Percentiles rank a stretch among this genome's conserved stretches.
These are phyloP conservation scores for Elaeis guineensis DNA, from an alignment of 176 grass and related monocot genomes.

Conservation along the genomic window DNA sequence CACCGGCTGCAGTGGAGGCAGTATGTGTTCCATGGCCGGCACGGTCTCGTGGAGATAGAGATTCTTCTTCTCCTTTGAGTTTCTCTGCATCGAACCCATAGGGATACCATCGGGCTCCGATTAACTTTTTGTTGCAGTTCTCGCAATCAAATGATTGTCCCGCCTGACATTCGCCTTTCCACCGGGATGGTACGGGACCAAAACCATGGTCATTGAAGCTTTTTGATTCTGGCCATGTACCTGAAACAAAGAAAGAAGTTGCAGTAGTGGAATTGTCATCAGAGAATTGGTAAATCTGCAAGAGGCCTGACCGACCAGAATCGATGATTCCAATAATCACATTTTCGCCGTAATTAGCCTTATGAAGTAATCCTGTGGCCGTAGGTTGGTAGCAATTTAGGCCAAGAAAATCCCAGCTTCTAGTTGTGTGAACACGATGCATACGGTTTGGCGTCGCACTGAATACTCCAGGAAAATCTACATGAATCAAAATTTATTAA, in stretches of 20 bases:
- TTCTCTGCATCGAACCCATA: neutral
- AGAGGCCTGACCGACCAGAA: no score
- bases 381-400: no score
- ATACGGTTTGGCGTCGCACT: no score
- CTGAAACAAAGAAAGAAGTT: neutral
- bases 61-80: slow-evolving; percentile 3
- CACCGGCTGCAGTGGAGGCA: slow-evolving; percentile 41
- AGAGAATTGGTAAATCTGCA: no score
- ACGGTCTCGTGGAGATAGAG: slow-evolving; percentile 25
- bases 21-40: slow-evolving; percentile 31
- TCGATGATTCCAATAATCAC: no score
- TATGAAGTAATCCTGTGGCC: no score
- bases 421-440: no score
- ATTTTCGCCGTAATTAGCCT: no score
- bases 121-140: slow-evolving; percentile 51
- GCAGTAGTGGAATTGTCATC: no score
- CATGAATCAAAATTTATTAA: no score
- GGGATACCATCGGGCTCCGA: slow-evolving; percentile 44
- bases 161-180: slow-evolving; percentile 40
- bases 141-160: slow-evolving; percentile 12
- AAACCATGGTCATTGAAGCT: slow-evolving; percentile 39
- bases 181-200: slow-evolving; percentile 19
- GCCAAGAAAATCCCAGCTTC: no score
- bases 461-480: no score
- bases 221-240: slow-evolving; percentile 65